Conservation (phyloP, 495 filamentous ascomycete species). For the Geopyxis carbonaria region DNA sequence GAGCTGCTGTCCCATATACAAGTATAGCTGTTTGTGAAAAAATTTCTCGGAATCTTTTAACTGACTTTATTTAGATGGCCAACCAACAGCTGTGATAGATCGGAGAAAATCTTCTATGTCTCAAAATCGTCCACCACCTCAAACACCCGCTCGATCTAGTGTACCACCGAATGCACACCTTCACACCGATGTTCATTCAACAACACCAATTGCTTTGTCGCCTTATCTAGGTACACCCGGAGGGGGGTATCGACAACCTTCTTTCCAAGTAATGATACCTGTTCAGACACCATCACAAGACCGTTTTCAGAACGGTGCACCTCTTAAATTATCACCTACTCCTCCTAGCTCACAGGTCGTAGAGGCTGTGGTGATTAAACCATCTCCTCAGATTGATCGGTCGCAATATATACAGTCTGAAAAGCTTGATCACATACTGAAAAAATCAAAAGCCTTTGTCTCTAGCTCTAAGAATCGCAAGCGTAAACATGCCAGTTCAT, state of each 20-base stretch:
- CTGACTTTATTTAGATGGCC: neutral
- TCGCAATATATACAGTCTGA: constrained; percentile 26
- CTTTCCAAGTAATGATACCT: constrained; percentile 4
- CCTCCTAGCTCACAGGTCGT: constrained; percentile 45
- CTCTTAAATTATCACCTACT: neutral
- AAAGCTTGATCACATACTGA: constrained; percentile 24
- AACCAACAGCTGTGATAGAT: neutral
- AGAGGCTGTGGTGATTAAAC: constrained; percentile 43
- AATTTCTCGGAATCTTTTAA: neutral
- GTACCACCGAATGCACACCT: no score
- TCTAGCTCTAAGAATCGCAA: constrained; percentile 18
- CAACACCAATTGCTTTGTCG: neutral
- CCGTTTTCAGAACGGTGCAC: neutral
- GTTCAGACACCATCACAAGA: neutral
- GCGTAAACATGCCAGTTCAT: constrained; percentile 23
- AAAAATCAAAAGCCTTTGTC: constrained; percentile 13
- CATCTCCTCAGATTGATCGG: constrained; percentile 17
- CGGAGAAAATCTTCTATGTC: constrained; percentile 3
- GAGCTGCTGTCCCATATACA: constrained; percentile 17
- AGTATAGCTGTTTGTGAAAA: neutral
- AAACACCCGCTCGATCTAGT: neutral
- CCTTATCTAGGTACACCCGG: neutral
- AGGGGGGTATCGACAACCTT: neutral
- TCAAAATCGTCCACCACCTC: constrained; percentile 9
- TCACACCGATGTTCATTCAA: neutral